These are phyloP conservation scores for Paramyrothecium sp. DNA, from an alignment of 2,329 filamentous ascomycete species.

Conservation along the genomic window DNA sequence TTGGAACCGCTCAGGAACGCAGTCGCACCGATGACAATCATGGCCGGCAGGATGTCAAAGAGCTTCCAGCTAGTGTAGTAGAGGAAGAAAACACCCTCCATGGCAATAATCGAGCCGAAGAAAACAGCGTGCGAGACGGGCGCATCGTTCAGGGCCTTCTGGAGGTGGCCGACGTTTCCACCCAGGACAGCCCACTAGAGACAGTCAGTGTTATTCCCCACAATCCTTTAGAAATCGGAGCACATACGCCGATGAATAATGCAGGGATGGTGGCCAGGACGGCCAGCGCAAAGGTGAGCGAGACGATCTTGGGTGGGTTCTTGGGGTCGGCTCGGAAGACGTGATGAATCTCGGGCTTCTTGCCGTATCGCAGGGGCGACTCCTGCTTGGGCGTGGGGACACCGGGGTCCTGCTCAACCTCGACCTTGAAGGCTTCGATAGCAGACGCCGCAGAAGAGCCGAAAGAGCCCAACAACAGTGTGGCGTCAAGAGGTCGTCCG, in stretches of 20 bases:
- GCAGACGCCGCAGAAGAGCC: constrained; percentile 69
- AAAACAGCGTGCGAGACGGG: constrained; percentile 83
- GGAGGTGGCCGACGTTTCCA: constrained; percentile 76
- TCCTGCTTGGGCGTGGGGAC: constrained; percentile 59
- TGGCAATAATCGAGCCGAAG: constrained; percentile 79
- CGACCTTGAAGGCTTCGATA: constrained; percentile 70
- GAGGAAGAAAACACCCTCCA: constrained; percentile 91
- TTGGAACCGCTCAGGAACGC: constrained; percentile 85
- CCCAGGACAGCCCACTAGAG: constrained; percentile 76
- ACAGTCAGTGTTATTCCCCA: constrained; percentile 15
- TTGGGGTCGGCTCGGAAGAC: constrained; percentile 79
- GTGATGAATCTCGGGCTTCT: constrained; percentile 83
- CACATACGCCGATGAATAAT: constrained; percentile 67
- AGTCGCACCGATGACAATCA: constrained; percentile 64
- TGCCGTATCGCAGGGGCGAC: constrained; percentile 77
- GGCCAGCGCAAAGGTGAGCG: constrained; percentile 71
- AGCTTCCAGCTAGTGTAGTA: constrained; percentile 94
- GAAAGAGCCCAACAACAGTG: constrained; percentile 82
- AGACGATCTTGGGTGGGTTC: constrained; percentile 79
- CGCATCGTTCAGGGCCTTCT: constrained; percentile 71
- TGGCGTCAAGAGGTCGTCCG: constrained; percentile 69
- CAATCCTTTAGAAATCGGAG: not conserved
- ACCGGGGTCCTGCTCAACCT: constrained; percentile 62
- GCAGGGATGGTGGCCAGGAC: constrained; percentile 73
- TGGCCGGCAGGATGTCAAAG: constrained; percentile 81